Evolutionary conservation across 2,329 filamentous ascomycete genomes (phyloP).

Genomic region (Neonectria neomacrospora): DNA sequence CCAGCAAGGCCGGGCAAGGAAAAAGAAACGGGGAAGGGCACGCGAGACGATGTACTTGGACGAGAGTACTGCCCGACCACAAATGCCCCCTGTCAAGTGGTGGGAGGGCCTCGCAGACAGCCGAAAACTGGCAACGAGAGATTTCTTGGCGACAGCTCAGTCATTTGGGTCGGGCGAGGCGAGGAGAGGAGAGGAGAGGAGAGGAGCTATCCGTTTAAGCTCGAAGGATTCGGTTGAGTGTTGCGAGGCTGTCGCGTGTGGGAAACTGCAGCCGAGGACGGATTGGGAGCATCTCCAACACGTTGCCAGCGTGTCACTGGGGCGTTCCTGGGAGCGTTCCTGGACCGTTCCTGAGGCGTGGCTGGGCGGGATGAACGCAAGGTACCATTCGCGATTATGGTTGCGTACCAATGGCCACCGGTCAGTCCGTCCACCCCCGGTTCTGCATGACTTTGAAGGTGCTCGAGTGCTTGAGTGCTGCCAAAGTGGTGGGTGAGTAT

Average conservation of each 20-base stretch:
- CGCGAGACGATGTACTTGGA: constrained; percentile 6
- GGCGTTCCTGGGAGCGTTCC: background rate
- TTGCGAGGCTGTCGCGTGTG: background rate
- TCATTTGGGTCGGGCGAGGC: constrained; percentile 3
- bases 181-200: background rate
- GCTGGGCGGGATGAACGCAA: constrained; percentile 1
- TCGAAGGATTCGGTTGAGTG: constrained; percentile 15
- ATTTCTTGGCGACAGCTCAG: constrained; percentile 17
- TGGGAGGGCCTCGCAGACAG: constrained; percentile 5
- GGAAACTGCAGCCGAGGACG: background rate
- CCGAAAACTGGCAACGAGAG: constrained; percentile 24
- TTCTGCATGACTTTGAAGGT: background rate
- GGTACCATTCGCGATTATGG: constrained; percentile 5
- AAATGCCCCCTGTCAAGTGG: constrained; percentile 1
- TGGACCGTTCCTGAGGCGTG: constrained; percentile 18
- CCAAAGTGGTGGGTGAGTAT: constrained; percentile 10
- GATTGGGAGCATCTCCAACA: constrained; percentile 11
- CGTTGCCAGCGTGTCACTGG: background rate
- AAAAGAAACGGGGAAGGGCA: background rate
- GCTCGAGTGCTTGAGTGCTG: background rate
- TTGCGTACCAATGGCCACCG: constrained; percentile 9
- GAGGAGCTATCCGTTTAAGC: background rate
- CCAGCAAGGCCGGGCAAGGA: constrained; percentile 6
- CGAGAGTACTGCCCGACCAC: background rate
- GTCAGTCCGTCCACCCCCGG: constrained; percentile 7